Conservation (phyloP, 2,329 filamentous ascomycete genomes). For the Colletotrichum sp. region DNA sequence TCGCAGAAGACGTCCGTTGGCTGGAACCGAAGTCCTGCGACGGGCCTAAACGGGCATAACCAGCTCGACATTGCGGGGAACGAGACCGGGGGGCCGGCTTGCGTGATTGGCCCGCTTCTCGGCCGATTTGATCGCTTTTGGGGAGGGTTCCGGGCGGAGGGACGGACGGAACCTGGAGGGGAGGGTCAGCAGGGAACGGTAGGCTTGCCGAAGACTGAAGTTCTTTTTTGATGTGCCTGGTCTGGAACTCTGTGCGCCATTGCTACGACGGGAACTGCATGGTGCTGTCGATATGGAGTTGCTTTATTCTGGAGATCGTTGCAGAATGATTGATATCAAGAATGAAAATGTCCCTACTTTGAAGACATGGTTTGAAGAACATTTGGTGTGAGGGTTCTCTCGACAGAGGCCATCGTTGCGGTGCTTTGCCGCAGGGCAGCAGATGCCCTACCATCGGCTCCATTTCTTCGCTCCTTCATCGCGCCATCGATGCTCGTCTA, state of each 20-base stretch:
- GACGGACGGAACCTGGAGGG: not conserved
- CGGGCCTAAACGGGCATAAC: not conserved
- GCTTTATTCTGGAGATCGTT: accelerated
- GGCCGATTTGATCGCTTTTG: constrained; percentile 4
- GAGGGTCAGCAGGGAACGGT: not conserved
- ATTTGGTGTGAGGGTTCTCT: not conserved
- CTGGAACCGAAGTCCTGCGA: not conserved
- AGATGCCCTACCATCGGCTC: not conserved
- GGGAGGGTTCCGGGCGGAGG: not conserved
- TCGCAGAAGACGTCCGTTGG: not conserved
- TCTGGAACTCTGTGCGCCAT: not conserved
- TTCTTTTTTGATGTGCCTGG: not conserved
- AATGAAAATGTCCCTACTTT: not conserved
- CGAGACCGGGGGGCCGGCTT: not conserved
- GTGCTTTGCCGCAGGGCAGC: not conserved
- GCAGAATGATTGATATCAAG: not conserved
- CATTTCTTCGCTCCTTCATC: not conserved
- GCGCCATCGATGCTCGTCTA: not conserved
- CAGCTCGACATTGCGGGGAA: not conserved
- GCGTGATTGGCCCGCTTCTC: constrained; percentile 3
- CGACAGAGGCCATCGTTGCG: accelerated
- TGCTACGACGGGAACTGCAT: not conserved
- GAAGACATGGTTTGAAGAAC: not conserved
- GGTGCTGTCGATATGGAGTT: not conserved
- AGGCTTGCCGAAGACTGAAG: not conserved